These are phyloP conservation scores for Ophiosphaerella narmari DNA, from an alignment of 2,329 filamentous ascomycete genomes.

Conservation along the genomic window DNA sequence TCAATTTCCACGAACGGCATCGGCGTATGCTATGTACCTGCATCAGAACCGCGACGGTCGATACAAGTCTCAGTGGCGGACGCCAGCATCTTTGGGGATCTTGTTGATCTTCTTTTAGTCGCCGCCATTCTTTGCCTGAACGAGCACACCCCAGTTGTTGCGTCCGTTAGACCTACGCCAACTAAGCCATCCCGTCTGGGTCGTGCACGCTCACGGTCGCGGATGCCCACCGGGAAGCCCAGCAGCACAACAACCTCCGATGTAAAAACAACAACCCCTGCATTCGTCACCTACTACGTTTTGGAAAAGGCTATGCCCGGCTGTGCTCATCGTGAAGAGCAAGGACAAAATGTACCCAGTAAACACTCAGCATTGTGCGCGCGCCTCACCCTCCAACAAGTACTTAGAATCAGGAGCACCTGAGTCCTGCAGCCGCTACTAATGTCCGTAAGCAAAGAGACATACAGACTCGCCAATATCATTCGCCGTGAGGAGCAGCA, in stretches of 20 bases:
- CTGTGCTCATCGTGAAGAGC: background rate
- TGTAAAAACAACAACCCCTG: conserved; percentile 10
- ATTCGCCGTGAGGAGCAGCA: conserved; percentile 8
- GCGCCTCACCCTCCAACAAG: conserved; percentile 16
- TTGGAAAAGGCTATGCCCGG: background rate
- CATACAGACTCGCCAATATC: conserved; percentile 3
- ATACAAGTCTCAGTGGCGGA: conserved; percentile 31
- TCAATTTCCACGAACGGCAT: conserved; percentile 9
- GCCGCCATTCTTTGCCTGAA: conserved; percentile 33
- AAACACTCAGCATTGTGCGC: conserved; percentile 16
- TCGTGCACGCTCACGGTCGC: conserved; percentile 35
- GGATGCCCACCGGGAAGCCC: conserved; percentile 33
- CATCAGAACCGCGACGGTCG: conserved; percentile 25
- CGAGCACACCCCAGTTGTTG: conserved; percentile 30
- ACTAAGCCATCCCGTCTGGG: conserved; percentile 41
- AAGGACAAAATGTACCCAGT: conserved; percentile 14
- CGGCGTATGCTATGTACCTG: conserved; percentile 31
- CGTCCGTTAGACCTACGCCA: conserved; percentile 39
- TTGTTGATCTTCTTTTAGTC: conserved; percentile 31
- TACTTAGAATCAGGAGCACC: conserved; percentile 6
- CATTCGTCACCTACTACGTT: background rate
- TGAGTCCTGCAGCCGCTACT: conserved; percentile 7
- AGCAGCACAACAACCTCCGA: conserved; percentile 13
- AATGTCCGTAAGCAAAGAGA: conserved; percentile 8
- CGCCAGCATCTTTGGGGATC: conserved; percentile 36